Evolutionary conservation across 139 green algal species (phyloP).

Genomic region (Gonium pectorale): DNA sequence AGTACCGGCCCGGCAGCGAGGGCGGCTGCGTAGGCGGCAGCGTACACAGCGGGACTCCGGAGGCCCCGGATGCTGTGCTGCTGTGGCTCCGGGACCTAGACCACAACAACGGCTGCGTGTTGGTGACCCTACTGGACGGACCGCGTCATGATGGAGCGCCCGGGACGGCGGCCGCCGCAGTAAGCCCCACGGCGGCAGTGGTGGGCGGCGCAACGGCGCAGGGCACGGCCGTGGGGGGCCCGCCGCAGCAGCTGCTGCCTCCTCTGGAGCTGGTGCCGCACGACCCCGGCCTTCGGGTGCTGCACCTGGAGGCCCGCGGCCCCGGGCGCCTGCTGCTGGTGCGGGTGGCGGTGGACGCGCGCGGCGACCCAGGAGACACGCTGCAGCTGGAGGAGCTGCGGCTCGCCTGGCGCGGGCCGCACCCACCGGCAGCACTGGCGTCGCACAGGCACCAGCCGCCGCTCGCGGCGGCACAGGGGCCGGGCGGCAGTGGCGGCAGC

Average conservation of each 20-base stretch:
- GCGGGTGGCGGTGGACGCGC: background rate
- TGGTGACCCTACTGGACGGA: background rate
- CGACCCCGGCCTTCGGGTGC: background rate
- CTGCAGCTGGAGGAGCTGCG: conserved; percentile 9
- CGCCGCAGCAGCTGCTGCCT: too few species aligned
- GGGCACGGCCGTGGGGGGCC: too few species aligned
- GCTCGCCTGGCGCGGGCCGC: background rate
- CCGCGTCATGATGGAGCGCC: too few species aligned
- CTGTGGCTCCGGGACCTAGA: conserved; percentile 20
- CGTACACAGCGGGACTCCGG: too few species aligned
- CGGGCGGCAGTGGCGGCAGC: background rate
- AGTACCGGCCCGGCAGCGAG: background rate
- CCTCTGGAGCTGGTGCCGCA: conserved; percentile 4
- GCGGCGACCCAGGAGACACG: background rate
- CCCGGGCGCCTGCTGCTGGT: background rate
- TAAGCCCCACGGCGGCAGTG: too few species aligned
- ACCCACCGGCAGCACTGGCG: too few species aligned
- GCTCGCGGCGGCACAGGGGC: background rate
- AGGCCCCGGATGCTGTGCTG: background rate
- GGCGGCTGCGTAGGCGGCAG: background rate
- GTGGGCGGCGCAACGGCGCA: too few species aligned
- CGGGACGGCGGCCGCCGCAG: background rate
- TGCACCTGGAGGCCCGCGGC: background rate
- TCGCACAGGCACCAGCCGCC: too few species aligned
- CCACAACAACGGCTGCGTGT: background rate